Evolutionary conservation across 768 basidiomycete species (phyloP).

Genomic region (Mycena vitilis): DNA sequence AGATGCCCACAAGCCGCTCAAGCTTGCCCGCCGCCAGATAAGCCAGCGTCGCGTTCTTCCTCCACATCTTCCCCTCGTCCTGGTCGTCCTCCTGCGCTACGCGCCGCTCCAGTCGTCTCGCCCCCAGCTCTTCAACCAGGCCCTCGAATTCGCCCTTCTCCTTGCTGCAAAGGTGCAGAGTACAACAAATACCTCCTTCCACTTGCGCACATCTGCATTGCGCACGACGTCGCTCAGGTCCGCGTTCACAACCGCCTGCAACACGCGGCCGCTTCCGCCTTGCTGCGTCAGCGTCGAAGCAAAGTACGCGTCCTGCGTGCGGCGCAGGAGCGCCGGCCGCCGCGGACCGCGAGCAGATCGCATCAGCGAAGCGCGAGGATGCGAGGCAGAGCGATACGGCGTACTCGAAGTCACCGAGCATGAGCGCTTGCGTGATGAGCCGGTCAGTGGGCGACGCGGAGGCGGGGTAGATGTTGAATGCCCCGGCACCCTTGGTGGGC

Average conservation of each 20-base stretch:
- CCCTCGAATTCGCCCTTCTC: conserved; percentile 80
- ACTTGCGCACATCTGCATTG: conserved; percentile 94
- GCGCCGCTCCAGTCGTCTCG: conserved; percentile 84
- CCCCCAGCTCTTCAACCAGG: conserved; percentile 93
- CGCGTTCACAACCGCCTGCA: conserved; percentile 93
- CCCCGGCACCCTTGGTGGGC: conserved; percentile 77
- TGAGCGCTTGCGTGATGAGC: conserved; percentile 91
- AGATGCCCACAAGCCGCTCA: conserved; percentile 90
- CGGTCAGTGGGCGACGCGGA: conserved; percentile 91
- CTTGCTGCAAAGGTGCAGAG: conserved; percentile 88
- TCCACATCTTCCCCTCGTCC: conserved; percentile 59
- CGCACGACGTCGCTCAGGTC: conserved; percentile 95
- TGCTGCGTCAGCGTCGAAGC: conserved; percentile 43
- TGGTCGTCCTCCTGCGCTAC: conserved; percentile 63
- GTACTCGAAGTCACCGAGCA: conserved; percentile 94
- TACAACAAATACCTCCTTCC: conserved; percentile 97
- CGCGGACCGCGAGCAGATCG: conserved; percentile 93
- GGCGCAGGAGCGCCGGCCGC: conserved; percentile 85
- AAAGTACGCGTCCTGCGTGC: conserved; percentile 95
- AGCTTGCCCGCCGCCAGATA: conserved; percentile 92
- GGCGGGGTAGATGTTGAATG: conserved; percentile 90
- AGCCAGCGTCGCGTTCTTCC: conserved; percentile 92
- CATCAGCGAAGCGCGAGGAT: conserved; percentile 92
- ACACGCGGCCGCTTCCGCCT: conserved; percentile 70
- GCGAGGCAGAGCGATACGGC: conserved; percentile 94